Base-by-base conservation (phyloP, 129 eudicot genomes). In the Deinandra increscens region DNA sequence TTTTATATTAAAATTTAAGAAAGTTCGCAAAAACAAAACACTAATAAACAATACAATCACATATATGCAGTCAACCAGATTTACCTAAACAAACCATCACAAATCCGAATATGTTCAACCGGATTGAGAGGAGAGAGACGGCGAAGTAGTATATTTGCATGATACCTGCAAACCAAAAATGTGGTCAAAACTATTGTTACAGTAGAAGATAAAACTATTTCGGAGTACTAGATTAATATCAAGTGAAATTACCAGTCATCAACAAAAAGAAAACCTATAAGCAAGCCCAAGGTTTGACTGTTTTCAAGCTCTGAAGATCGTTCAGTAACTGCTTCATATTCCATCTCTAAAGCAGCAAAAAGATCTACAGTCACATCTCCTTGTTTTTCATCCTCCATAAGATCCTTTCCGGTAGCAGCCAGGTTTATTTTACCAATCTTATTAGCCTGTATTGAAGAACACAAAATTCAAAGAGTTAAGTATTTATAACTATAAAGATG, bases 321-420 rank as follows among this genome's bases (percentile, higher is more conserved):
- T 73, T 90, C 99, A 71, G 74, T 80, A 73, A 82, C 94, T 49
- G 97, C 99, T 59, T 81, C 79, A 64, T 73, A 72, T 81, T 90
- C 96, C 91, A 87, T 67, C 39, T 89, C 97, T 61, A 90, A 58
- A 55, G 99, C 96, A 66, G 96, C 73, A 77, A 75, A 90, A 63
- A 94, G 96, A 84, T 94, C 99, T 66, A 94, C 89, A 2, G 97
- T 90, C 14, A 94, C 99, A 60, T 94, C 99, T 69, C 98, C 99
- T 81, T 73, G 96, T 74, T 94, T 94, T 60, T 94, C 99, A 18
- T 94, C 99, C 71, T 94, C 99, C 99, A 94, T 94, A 55, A 94
- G 99, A 82, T 94, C 99, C 81, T 94, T 94, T 22, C 99, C 97
- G 0, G 97, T 94, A 26, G 99, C 99, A 80, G 99, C 99, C 67